phyloP scores from a whole-genome alignment of 2,329 filamentous ascomycete genomes.

The Clarireedia paspali region DNA sequence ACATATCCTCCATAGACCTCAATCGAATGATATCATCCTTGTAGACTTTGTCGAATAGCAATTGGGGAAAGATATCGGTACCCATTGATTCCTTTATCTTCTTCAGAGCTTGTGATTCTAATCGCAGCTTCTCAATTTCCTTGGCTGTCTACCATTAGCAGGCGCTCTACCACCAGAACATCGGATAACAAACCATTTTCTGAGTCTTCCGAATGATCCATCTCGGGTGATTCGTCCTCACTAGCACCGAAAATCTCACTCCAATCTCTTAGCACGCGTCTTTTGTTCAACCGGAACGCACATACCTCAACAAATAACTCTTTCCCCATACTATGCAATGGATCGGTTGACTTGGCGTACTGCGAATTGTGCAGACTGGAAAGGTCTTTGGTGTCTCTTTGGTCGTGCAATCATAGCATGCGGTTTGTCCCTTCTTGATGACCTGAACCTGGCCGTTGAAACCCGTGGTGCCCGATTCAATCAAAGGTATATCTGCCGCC shows the following conservation, averaged over 20 bases:
- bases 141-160: constrained; percentile 38
- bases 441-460: constrained; percentile 98
- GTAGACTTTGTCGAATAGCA: constrained; percentile 92
- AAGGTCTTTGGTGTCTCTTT: constrained; percentile 91
- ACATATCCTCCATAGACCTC: constrained; percentile 89
- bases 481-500: constrained; percentile 78
- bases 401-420: constrained; percentile 90
- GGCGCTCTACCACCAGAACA: neutral
- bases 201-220: constrained; percentile 72
- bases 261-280: constrained; percentile 24
- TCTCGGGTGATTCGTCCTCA: constrained; percentile 71
- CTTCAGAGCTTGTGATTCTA: constrained; percentile 77
- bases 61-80: constrained; percentile 64
- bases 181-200: constrained; percentile 60
- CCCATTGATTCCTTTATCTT: constrained; percentile 76
- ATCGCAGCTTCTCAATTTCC: constrained; percentile 81
- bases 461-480: constrained; percentile 95
- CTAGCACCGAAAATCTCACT: constrained; percentile 85
- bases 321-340: constrained; percentile 99
- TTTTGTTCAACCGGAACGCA: neutral
- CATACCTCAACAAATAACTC: constrained; percentile 78
- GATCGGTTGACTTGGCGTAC: constrained; percentile 90
- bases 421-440: constrained; percentile 84
- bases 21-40: constrained; percentile 75
- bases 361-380: constrained; percentile 94